These are phyloP conservation scores for Coprinopsis strossmayeri DNA, from an alignment of 768 basidiomycete species.

Conservation along the genomic window DNA sequence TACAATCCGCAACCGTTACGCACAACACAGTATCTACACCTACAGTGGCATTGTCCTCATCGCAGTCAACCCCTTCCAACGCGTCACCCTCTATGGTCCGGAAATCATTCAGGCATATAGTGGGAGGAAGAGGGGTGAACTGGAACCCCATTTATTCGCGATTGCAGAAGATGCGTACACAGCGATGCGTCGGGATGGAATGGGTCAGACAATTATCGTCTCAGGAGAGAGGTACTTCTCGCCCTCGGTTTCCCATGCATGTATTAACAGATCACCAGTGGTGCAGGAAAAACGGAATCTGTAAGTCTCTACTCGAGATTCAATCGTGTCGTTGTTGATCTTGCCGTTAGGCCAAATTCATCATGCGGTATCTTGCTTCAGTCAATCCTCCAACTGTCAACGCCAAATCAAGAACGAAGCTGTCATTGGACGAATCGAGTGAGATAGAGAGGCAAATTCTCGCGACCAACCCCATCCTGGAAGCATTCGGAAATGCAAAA, in stretches of 20 bases:
- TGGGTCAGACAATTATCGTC: conserved; percentile 98
- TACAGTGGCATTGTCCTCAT: conserved; percentile 99
- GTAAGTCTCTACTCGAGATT: conserved; percentile 34
- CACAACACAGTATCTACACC: conserved; percentile 95
- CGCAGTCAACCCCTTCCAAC: conserved; percentile 97
- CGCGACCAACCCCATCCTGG: conserved; percentile 98
- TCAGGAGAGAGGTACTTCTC: conserved; percentile 84
- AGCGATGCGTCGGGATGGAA: conserved; percentile 88
- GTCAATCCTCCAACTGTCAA: conserved; percentile 77
- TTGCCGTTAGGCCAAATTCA: conserved; percentile 78
- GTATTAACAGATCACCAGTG: conserved; percentile 44
- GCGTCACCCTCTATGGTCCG: conserved; percentile 93
- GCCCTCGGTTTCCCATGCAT: conserved; percentile 10
- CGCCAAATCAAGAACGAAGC: conserved; percentile 59
- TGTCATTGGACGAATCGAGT: conserved; percentile 77
- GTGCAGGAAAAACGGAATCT: conserved; percentile 98
- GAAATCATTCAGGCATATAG: conserved; percentile 97
- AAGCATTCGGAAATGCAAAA: conserved; percentile 99
- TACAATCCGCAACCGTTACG: conserved; percentile 95
- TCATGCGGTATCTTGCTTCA: conserved; percentile 98
- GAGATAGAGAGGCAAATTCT: conserved; percentile 97
- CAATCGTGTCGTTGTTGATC: not conserved
- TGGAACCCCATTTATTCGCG: conserved; percentile 97
- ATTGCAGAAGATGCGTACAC: conserved; percentile 99
- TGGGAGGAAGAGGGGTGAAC: conserved; percentile 84